phyloP scores from a whole-genome alignment of 495 filamentous ascomycete genomes.

The Neurospora sp. region DNA sequence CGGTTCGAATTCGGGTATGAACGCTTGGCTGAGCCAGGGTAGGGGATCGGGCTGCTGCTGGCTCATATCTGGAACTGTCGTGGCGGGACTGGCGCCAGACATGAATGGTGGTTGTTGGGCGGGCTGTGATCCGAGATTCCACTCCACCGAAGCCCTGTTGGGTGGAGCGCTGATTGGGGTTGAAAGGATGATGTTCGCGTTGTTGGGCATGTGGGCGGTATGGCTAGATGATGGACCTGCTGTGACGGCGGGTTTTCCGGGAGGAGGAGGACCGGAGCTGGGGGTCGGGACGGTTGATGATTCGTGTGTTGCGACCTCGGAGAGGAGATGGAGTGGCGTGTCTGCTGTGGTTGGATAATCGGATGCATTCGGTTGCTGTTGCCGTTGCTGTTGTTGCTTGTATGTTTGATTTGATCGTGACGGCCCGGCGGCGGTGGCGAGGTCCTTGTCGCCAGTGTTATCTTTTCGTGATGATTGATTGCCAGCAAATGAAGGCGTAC shows the following conservation, averaged over 20 bases:
- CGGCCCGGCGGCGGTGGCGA: slow-evolving; percentile 1
- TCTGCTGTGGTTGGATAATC: slow-evolving; percentile 27
- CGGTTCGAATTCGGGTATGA: slow-evolving; percentile 30
- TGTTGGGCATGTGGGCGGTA: background rate
- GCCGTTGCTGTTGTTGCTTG: slow-evolving; percentile 13
- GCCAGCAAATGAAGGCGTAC: background rate
- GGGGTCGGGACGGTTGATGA: slow-evolving; percentile 12
- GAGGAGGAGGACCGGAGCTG: slow-evolving; percentile 4
- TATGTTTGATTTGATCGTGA: background rate
- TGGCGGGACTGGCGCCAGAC: background rate
- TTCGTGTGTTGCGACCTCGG: slow-evolving; percentile 56
- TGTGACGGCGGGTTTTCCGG: background rate
- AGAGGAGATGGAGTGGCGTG: slow-evolving; percentile 54
- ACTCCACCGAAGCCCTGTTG: background rate
- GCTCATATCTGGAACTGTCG: background rate
- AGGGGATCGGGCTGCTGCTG: slow-evolving; percentile 6
- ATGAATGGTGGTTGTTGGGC: background rate
- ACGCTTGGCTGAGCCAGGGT: slow-evolving; percentile 23
- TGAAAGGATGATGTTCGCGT: background rate
- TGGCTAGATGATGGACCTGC: background rate
- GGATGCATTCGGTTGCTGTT: slow-evolving; percentile 6
- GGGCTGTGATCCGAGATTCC: background rate
- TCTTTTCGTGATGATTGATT: slow-evolving; percentile 6
- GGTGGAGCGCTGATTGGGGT: background rate
- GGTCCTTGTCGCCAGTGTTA: slow-evolving; percentile 5